Evolutionary conservation across 306 rosid genomes (phyloP).

Genomic region (Rosa rugosa): DNA sequence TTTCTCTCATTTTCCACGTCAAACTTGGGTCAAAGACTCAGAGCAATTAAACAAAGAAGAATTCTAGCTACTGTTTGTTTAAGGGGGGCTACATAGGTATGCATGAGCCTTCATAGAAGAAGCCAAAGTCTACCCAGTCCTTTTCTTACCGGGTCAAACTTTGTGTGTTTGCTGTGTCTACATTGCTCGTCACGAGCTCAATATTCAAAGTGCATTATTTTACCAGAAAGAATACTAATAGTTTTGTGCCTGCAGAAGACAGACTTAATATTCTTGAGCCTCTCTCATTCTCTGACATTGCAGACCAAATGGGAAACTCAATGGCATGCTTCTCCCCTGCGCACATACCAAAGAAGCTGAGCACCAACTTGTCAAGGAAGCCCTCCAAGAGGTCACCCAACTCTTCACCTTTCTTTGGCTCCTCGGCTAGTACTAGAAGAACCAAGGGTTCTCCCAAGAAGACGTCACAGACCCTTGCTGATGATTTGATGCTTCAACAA

Average conservation of each 20-base stretch:
- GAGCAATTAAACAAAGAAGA: background rate
- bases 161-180: background rate
- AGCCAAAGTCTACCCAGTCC: background rate
- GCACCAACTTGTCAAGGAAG: constrained; percentile 1
- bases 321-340: constrained; percentile 24
- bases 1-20: background rate
- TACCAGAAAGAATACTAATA: background rate
- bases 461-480: background rate
- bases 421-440: constrained; percentile 3
- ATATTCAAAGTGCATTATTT: background rate
- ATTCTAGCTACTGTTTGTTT: background rate
- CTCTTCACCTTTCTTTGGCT: constrained; percentile 10
- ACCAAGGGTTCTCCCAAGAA: constrained; percentile 14
- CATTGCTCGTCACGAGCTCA: background rate
- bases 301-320: constrained; percentile 28
- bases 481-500: constrained; percentile 19
- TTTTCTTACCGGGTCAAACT: constrained; percentile 17
- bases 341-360: background rate
- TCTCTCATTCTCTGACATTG: background rate
- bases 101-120: background rate
- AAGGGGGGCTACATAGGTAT: background rate
- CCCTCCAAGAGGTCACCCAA: constrained; percentile 8
- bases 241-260: background rate
- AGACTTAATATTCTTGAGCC: background rate
- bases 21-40: background rate